Percentiles rank a stretch among this genome's conserved stretches.
Conservation (phyloP, 345 rosid species). For the Tarenaya hassleriana region DNA sequence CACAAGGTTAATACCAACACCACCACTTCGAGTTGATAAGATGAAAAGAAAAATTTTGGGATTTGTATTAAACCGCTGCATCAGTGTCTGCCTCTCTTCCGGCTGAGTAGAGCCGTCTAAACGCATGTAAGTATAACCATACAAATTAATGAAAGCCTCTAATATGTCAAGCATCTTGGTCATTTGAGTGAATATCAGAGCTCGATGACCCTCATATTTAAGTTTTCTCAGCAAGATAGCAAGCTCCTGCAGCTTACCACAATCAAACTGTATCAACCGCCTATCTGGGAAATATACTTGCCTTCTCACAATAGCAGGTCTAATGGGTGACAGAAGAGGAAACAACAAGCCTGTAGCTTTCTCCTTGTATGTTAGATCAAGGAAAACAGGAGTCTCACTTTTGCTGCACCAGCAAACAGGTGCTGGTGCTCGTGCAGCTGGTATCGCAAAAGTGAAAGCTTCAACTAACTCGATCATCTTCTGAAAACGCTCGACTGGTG, state of each 20-base stretch:
- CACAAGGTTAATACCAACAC: slow-evolving; percentile 96
- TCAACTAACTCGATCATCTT: slow-evolving; percentile 72
- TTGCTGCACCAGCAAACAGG: slow-evolving; percentile 90
- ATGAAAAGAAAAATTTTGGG: slow-evolving; percentile 96
- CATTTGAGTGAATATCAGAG: slow-evolving; percentile 98
- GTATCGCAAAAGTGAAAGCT: slow-evolving; percentile 88
- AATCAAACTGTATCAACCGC: slow-evolving; percentile 97
- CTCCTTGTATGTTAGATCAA: slow-evolving; percentile 50
- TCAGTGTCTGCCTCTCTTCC: slow-evolving; percentile 97
- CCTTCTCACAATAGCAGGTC: slow-evolving; percentile 94
- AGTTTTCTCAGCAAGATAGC: slow-evolving; percentile 75
- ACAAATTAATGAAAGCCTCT: slow-evolving; percentile 94
- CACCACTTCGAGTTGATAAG: slow-evolving; percentile 98
- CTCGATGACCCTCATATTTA: slow-evolving; percentile 95
- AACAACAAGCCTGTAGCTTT: slow-evolving; percentile 58
- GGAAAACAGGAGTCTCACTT: slow-evolving; percentile 49
- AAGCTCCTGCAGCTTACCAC: slow-evolving; percentile 99
- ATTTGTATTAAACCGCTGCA: slow-evolving; percentile 99
- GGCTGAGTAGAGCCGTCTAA: slow-evolving; percentile 99
- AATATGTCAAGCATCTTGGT: slow-evolving; percentile 98
- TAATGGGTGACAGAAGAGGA: slow-evolving; percentile 74
- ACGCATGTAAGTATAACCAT: slow-evolving; percentile 98
- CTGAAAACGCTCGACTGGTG: slow-evolving; percentile 83
- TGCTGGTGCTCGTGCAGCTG: slow-evolving; percentile 78
- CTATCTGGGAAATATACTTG: slow-evolving; percentile 97